Percentiles rank a stretch among this genome's conserved stretches.
These are phyloP conservation scores for Raffaelea deltoideospora DNA, from an alignment of 2,329 filamentous ascomycete species.

Conservation along the genomic window DNA sequence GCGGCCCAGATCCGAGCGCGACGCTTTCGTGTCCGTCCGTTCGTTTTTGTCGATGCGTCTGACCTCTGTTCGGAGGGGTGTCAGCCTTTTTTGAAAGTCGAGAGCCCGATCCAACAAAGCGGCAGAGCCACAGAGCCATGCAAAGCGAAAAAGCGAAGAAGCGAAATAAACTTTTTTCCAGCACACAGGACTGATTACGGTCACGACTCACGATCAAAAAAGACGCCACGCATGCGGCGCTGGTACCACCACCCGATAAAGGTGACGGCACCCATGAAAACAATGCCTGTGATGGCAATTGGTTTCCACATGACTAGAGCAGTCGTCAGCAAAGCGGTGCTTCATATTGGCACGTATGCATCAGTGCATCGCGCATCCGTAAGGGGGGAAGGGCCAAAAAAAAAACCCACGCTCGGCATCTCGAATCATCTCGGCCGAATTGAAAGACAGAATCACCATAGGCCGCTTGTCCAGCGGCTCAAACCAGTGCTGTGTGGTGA, in stretches of 20 bases:
- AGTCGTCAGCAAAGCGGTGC: too few relatives aligned
- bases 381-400: background rate
- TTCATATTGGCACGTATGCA: too few relatives aligned
- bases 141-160: background rate
- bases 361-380: too few relatives aligned
- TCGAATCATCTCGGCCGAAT: constrained; percentile 9
- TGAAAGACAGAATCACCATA: constrained; percentile 6
- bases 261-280: constrained; percentile 12
- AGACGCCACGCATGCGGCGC: constrained; percentile 13
- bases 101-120: background rate
- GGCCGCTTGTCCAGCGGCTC: constrained; percentile 6
- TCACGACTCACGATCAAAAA: constrained; percentile 8
- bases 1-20: constrained; percentile 1
- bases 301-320: constrained; percentile 10
- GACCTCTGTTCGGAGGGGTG: too few relatives aligned
- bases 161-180: background rate
- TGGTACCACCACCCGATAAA: constrained; percentile 16
- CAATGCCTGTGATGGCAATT: constrained; percentile 11
- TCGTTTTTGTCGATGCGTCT: constrained; percentile 5
- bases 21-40: background rate
- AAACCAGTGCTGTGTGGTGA: constrained; percentile 10
- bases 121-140: background rate
- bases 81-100: too few relatives aligned
- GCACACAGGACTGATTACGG: background rate
- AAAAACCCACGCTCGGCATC: constrained; percentile 4